Evolutionary conservation across 305 asterid species (phyloP), one percentile per base, ranked within the genome.

Genomic region (Fraxinus velutina): DNA sequence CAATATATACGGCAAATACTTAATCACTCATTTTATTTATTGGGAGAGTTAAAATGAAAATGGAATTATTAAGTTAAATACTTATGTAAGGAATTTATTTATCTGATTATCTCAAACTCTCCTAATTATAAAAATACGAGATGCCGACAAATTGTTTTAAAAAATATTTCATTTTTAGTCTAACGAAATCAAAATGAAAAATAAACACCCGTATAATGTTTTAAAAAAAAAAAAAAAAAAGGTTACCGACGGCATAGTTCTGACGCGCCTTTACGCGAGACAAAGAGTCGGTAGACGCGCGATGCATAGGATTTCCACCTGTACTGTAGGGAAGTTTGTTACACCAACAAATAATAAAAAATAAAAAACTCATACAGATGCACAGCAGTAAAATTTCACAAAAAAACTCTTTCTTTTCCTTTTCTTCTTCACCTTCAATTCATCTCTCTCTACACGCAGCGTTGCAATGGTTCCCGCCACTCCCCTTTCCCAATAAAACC

Each of bases 401-500:
- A 27, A 27, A 27, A 21, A 1, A 64, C 17, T 24, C 36, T 64
- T 3, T 21, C 1, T 32, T 12, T 39, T 19, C 71, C 5, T 37
- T 37, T 34, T 32, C 78, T 57, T 68, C 82, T 17, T 62, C 72
- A 71, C 68, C 70, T 30, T 66, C 82, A 52, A 32, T 9, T 76
- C 73, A 29, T 24, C 73, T 62, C 77, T 47, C 76, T 55, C 76
- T 78, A 82, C 84, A 68, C 70, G 39, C 83, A 82, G 88, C 73
- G 79, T 44, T 75, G 83, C 86, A 87, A 88, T 88, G 92, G 85
- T 88, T 87, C 88, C 89, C 87, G 92, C 92, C 93, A 87, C 81
- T 91, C 79, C 7, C 73, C 70, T 77, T 76, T 76, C 79, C 66
- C 88, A 84, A 33, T 83, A 87, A 80, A 91, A 89, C 92, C 92